A percentile compares a stretch with the other conserved stretches of the same genome.
These are phyloP conservation scores for Aspergillus sp. DNA, from an alignment of 2,329 filamentous ascomycete genomes.

Conservation along the genomic window DNA sequence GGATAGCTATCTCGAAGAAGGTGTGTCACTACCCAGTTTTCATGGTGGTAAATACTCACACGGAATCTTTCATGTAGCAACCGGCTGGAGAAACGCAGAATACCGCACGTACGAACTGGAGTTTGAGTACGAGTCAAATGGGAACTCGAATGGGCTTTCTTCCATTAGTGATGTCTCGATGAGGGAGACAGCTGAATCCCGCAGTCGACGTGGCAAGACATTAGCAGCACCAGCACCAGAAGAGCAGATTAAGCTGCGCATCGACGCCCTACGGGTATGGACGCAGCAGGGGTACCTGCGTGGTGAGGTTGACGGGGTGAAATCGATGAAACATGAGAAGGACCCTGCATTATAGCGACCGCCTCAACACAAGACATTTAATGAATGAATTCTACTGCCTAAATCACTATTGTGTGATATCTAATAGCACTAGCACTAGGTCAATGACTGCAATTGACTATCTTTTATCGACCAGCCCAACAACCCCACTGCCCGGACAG, in stretches of 20 bases:
- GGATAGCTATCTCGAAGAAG: conserved; percentile 45
- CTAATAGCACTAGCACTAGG: too few relatives aligned
- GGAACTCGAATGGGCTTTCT: background rate
- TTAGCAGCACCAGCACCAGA: background rate
- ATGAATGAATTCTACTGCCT: too few relatives aligned
- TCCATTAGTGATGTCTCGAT: background rate
- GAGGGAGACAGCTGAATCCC: background rate
- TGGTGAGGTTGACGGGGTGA: background rate
- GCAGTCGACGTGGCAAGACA: background rate
- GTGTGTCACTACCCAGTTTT: conserved; percentile 15
- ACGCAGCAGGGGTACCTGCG: background rate
- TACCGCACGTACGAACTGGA: conserved; percentile 56
- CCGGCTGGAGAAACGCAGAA: conserved; percentile 69
- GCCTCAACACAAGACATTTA: too few relatives aligned
- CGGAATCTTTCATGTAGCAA: conserved; percentile 45
- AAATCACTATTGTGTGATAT: too few relatives aligned
- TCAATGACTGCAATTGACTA: too few relatives aligned
- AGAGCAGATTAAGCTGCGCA: background rate
- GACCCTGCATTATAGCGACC: too few relatives aligned
- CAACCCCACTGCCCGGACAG: too few relatives aligned
- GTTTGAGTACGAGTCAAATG: background rate
- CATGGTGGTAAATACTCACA: background rate
- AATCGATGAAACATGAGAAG: too few relatives aligned
- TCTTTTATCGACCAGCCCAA: too few relatives aligned
- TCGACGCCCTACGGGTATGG: background rate